These are phyloP conservation scores for Diaporthe vaccinii DNA, from an alignment of 2,329 filamentous ascomycete genomes.

Conservation along the genomic window DNA sequence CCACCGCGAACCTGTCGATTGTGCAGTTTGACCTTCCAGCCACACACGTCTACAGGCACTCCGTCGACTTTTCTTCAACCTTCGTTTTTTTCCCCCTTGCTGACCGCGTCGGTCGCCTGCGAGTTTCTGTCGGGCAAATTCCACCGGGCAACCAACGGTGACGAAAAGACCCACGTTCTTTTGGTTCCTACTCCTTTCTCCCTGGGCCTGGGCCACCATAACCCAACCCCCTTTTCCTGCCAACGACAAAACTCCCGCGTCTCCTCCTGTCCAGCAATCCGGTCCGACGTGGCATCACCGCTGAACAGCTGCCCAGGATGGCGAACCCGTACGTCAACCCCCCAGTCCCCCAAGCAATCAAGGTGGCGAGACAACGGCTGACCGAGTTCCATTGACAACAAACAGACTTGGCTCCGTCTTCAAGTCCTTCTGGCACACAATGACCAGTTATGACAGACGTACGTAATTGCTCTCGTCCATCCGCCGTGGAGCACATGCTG, in stretches of 20 bases:
- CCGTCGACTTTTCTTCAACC: slow-evolving; percentile 7
- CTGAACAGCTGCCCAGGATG: slow-evolving; percentile 38
- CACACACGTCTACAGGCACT: not conserved
- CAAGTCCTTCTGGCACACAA: slow-evolving; percentile 95
- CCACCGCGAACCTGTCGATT: slow-evolving; percentile 20
- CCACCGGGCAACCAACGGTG: slow-evolving; percentile 38
- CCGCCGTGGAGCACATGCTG: slow-evolving; percentile 40
- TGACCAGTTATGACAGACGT: slow-evolving; percentile 80
- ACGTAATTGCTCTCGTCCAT: slow-evolving; percentile 51
- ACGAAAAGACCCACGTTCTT: slow-evolving; percentile 41
- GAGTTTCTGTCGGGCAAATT: slow-evolving; percentile 34
- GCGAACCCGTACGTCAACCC: slow-evolving; percentile 40
- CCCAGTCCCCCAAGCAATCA: not conserved
- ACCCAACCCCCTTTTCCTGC: slow-evolving; percentile 35
- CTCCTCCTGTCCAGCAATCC: slow-evolving; percentile 26
- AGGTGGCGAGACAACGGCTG: slow-evolving; percentile 33
- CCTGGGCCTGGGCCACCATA: slow-evolving; percentile 37
- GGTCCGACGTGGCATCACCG: slow-evolving; percentile 37
- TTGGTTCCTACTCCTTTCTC: slow-evolving; percentile 40
- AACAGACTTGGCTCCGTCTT: slow-evolving; percentile 78
- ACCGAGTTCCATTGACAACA: slow-evolving; percentile 28
- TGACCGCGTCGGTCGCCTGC: slow-evolving; percentile 27
- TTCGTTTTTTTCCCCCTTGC: slow-evolving; percentile 18
- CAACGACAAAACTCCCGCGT: slow-evolving; percentile 29
- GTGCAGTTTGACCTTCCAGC: slow-evolving; percentile 8